phyloP scores from a whole-genome alignment of 1,284 basidiomycete species.

The Apiotrichum veenhuisii region DNA sequence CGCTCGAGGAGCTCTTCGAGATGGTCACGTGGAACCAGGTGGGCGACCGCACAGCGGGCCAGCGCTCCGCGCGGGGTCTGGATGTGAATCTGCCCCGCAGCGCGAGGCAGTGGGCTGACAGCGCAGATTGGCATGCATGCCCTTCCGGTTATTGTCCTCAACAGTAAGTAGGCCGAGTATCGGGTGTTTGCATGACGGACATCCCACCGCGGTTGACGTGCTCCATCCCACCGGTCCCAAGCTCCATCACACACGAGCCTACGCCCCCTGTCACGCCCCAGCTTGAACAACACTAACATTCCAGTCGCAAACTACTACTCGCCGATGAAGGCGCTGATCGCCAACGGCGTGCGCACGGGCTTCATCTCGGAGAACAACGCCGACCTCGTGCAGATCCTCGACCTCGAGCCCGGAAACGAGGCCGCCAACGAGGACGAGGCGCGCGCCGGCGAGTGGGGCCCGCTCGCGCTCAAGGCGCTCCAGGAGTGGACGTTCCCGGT shows the following conservation, averaged over 20 bases:
- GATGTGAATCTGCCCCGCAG: background rate
- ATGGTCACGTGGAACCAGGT: conserved; percentile 73
- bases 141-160: conserved; percentile 72
- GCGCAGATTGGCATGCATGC: conserved; percentile 81
- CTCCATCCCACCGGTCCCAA: too few species aligned
- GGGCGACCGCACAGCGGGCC: conserved; percentile 2
- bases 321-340: conserved; percentile 68
- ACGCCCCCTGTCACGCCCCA: background rate
- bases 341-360: conserved; percentile 63
- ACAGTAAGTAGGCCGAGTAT: conserved; percentile 48
- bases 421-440: conserved; percentile 57
- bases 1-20: conserved; percentile 89
- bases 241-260: too few species aligned
- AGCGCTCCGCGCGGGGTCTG: conserved; percentile 3
- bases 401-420: conserved; percentile 58
- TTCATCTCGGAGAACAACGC: conserved; percentile 68
- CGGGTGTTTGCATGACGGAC: too few species aligned
- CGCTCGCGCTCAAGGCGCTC: conserved; percentile 63
- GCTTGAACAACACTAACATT: background rate
- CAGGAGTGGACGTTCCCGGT: conserved; percentile 58
- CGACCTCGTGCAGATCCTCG: conserved; percentile 63
- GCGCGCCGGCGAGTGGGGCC: conserved; percentile 64
- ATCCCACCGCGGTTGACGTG: too few species aligned
- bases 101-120: background rate
- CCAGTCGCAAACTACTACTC: conserved; percentile 70